Base-by-base conservation (phyloP, 306 rosid species). In the Prunus davidiana region DNA sequence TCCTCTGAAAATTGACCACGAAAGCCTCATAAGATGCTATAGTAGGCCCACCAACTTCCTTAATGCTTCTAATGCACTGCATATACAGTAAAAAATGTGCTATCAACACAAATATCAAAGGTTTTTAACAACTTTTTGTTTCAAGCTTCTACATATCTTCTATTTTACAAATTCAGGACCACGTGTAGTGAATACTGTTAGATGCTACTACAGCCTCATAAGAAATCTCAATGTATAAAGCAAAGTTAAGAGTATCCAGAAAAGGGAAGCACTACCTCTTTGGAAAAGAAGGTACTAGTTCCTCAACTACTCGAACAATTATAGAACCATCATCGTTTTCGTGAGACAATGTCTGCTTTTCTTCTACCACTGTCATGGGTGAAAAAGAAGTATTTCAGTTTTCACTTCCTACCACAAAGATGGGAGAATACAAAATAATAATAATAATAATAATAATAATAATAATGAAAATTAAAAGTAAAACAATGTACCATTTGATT, bases 1-100 rank as follows among this genome's bases (percentile, higher is more conserved):
- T 38, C 43, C 43, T 38, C 9, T 1, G 43, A 6, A 38, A 38
- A 38, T 38, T 38, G 9, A 78, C 58, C 71, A 67, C 28, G 52
- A 76, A 63, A 22, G 60, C 67, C 72, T 46, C 46, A 71, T 16
- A n/a, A 3, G 58, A 56, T 56, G 55, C 78, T 60, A 72, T 81
- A 64, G 77, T 18, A 66, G 71, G 71, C 71, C 81, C 78, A 86
- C 67, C 89, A 93, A 74, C 58, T 57, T 82, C 88, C 70, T 85
- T 77, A 93, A 78, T 74, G 60, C 79, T 72, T 87, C 82, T 51
- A 81, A 82, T 76, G 86, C 90, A 79, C 98, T 90, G 90, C 87
- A 82, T 82, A 78, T 71, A 58, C 43, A 67, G 75, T 43, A 46
- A 73, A 6, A 63, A 34, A 27, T 46, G 20, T 24, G 45, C 27